Base-by-base conservation (phyloP, 805 yeast species). In the Gaillardinia entomophila region DNA sequence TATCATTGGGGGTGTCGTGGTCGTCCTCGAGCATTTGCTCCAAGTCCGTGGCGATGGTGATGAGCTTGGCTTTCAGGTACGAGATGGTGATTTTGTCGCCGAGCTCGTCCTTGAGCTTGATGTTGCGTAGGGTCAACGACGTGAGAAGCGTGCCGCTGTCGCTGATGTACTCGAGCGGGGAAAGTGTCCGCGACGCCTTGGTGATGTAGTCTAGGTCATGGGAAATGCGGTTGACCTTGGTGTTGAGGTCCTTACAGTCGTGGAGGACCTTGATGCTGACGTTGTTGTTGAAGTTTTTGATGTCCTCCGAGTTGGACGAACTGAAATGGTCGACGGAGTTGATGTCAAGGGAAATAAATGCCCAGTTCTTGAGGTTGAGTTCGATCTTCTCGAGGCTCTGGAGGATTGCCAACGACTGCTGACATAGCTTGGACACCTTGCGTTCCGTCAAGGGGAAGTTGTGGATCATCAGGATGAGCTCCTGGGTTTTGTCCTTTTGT, bases 1-100 rank as follows among this genome's bases (percentile, higher is more conserved):
- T 53, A 6, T 54, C 60, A 4, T 40, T 45, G 6, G 43, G 24
- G 4, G 16, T 16, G 11, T 24, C 64, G 12, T 45, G 37, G 8
- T 73, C 60, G 2, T 73, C 70, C 2, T 57, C 62, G 27, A 67
- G 55, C 52, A 71, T 68, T 26, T 61, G 50, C 35, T 74, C 79
- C 31, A 82, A 51, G 38, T 79, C 84, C 24, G 69, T 65, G n/a
- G 82, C 83, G 12, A 82, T 81, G 11, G 72, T 62, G 20, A 81
- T 71, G 32, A 82, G 60, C 42, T 75, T 78, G 16, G 87, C 79
- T 47, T 77, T 76, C 46, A 80, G 77, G 50, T 80, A 79, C 10
- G 76, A 65, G 8, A 77, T 69, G 2, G 79, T 70, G 12, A 80
- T 57, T 33, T 69, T 65, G 32, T 77, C 78, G 4, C 69, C 63